Evolutionary conservation across 305 asterid species (phyloP).

Genomic region (Coffea humblotiana): DNA sequence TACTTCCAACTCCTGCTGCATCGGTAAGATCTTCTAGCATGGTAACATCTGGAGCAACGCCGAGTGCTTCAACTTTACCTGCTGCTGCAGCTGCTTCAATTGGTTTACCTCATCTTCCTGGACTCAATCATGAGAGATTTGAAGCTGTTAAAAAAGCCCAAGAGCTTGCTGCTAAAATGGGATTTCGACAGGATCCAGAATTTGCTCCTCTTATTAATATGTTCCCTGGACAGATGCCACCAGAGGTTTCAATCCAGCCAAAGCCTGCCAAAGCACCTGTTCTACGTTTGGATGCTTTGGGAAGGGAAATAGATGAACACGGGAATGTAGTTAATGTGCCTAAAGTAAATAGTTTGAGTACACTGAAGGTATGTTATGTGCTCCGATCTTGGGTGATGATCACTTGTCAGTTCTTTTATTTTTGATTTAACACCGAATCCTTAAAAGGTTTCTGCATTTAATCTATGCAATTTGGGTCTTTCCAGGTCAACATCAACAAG

Average conservation of each 20-base stretch:
- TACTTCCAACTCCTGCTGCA: constrained; percentile 35
- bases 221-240: constrained; percentile 91
- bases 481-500: constrained; percentile 89
- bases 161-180: constrained; percentile 90
- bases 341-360: constrained; percentile 71
- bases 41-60: constrained; percentile 29
- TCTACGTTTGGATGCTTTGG: constrained; percentile 89
- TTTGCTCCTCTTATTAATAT: constrained; percentile 77
- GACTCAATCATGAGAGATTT: constrained; percentile 69
- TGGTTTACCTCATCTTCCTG: constrained; percentile 69
- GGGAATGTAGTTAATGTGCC: constrained; percentile 82
- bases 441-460: background rate
- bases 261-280: constrained; percentile 91
- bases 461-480: constrained; percentile 5
- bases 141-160: constrained; percentile 91
- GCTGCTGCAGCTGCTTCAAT: constrained; percentile 35
- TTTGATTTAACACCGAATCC: background rate
- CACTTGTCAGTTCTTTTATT: background rate
- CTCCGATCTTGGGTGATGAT: background rate
- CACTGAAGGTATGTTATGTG: constrained; percentile 70
- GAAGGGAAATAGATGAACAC: constrained; percentile 93
- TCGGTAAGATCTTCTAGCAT: constrained; percentile 24
- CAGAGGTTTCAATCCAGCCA: constrained; percentile 71
- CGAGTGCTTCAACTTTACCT: constrained; percentile 32
- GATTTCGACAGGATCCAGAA: constrained; percentile 88